Base-by-base conservation (phyloP, 2,329 filamentous ascomycete species). In the Xylariaceae sp. region DNA sequence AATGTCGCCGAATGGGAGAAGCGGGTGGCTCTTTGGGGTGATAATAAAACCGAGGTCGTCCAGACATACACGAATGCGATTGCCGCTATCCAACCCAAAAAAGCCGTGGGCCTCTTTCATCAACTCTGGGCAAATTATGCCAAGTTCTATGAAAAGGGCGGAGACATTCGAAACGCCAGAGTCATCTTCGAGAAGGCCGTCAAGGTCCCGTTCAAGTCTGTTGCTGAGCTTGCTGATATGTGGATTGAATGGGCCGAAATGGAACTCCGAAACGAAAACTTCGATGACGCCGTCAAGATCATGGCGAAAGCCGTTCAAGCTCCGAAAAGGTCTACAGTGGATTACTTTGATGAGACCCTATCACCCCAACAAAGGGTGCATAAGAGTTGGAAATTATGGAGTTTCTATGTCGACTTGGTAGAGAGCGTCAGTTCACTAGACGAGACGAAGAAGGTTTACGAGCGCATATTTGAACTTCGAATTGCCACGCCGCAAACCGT, bases 161-260 rank as follows among this genome's bases (percentile, higher is more conserved):
- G 87, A 4, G 91, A 97, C 69, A 68, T 97, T 40, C 80, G 84
- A 51, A 96, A 86, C 61, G 91, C 94, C 39, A 83, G 94, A 34
- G 80, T 95, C 58, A 97, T 99, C 66, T 88, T 97, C 82, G 92
- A 97, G 70, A 99, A 97, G 73, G 92, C 92, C 11, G 89, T 96
- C 67, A 97, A 96, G 68, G 94, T 99, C 1, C 91, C 92, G 0
- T 99, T 95, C 78, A 97, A 96, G 68, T 95, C 91, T 0, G 92
- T 99, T n/a, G 85, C 88, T 32, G 94, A 99, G 72, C 79, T 99
- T 55, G 94, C 94, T 26, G 94, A 99, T 67, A 95, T 94, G 81
- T 99, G 94, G 94, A 95, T 95, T 60, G 91, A 96, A 73, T 99
- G 94, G 92, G 92, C 95, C 1, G 92, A 99, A 72, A 90, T 99